These are phyloP conservation scores for Trichosporon sp. DNA, from an alignment of 1,284 basidiomycete genomes.

Conservation along the genomic window DNA sequence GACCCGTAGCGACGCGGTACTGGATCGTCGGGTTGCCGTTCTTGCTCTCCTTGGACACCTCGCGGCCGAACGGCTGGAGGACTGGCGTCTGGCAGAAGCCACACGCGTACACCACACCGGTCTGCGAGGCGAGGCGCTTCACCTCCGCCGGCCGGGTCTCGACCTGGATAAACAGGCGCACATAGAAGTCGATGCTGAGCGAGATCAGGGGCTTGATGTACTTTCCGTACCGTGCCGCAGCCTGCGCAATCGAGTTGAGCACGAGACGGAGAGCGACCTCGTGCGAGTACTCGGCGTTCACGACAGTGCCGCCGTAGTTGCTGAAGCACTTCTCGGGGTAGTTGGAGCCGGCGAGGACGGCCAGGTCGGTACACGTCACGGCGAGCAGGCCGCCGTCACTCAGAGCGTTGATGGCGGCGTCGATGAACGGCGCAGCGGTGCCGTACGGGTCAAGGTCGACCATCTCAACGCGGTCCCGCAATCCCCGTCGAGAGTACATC, in stretches of 20 bases:
- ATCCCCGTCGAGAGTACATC: slow-evolving; percentile 81
- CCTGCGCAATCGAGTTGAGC: slow-evolving; percentile 73
- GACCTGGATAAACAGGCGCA: slow-evolving; percentile 83
- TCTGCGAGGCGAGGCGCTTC: slow-evolving; percentile 56
- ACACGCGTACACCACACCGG: slow-evolving; percentile 75
- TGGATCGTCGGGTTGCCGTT: slow-evolving; percentile 54
- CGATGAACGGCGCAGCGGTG: slow-evolving; percentile 92
- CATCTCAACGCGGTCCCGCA: slow-evolving; percentile 74
- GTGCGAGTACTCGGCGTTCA: slow-evolving; percentile 89
- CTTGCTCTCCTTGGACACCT: slow-evolving; percentile 54
- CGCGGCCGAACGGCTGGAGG: slow-evolving; percentile 69
- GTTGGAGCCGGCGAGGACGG: slow-evolving; percentile 87
- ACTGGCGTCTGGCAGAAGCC: slow-evolving; percentile 71
- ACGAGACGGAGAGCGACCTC: slow-evolving; percentile 87
- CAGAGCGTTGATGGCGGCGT: slow-evolving; percentile 88
- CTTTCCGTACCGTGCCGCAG: slow-evolving; percentile 86
- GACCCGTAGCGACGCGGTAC: slow-evolving; percentile 70
- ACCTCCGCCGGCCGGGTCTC: slow-evolving; percentile 73
- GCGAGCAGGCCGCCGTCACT: slow-evolving; percentile 87
- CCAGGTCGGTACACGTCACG: slow-evolving; percentile 93
- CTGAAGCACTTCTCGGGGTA: slow-evolving; percentile 96
- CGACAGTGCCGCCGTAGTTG: slow-evolving; percentile 90
- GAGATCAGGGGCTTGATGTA: slow-evolving; percentile 87
- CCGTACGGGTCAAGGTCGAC: slow-evolving; percentile 98
- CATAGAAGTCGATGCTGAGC: slow-evolving; percentile 96